Base-by-base conservation (phyloP, 176 grass and related monocot genomes). In the Lolium multiflorum region DNA sequence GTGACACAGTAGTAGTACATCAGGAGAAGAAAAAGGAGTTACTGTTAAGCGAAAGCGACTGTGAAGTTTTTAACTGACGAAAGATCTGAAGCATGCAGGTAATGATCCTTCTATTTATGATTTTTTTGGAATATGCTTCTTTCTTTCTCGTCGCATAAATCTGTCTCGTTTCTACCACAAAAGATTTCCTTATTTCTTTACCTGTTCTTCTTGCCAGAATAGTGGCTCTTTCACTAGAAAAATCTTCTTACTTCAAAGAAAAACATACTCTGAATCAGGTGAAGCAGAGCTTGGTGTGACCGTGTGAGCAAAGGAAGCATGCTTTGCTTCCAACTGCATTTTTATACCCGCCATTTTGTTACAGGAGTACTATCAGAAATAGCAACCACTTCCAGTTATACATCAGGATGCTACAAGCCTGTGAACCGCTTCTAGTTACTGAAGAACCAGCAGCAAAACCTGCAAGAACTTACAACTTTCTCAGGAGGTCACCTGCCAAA, bases 41-140 rank as follows among this genome's bases (percentile, higher is more conserved):
- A 48, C 79, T 58, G 39, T 24, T 20, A 79, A 79, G 60, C 54
- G 0, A 79, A 57, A 77, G 37, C 71, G 25, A 25, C 59, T 64
- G 24, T 64, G 4, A 26, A 26, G 24, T 64, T 63, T 63, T 11
- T 61, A 25, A 26, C 60, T 63, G 60, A 13, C 13, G 12, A 63
- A 63, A 4, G 5, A 28, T 47, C 3, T 49, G 21, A 80, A 24
- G 1, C 17, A 35, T 22, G 76, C 24, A 4, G 52, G 25, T 80
- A 20, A n/a, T 71, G 22, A 31, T 59, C 49, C 18, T 47, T 82
- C 48, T 41, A 6, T 63, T 63, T 6, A 26, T 25, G 60, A 63
- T 63, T 63, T 62, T 62, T 35, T 62, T 22, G n/a, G 59, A 62
- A 25, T 25, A 26, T 1, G 60, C 4, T 64, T 64, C 5, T 31